Evolutionary conservation across 306 rosid genomes (phyloP), one percentile per base, ranked within the genome.

Genomic region (Vigna radiata): DNA sequence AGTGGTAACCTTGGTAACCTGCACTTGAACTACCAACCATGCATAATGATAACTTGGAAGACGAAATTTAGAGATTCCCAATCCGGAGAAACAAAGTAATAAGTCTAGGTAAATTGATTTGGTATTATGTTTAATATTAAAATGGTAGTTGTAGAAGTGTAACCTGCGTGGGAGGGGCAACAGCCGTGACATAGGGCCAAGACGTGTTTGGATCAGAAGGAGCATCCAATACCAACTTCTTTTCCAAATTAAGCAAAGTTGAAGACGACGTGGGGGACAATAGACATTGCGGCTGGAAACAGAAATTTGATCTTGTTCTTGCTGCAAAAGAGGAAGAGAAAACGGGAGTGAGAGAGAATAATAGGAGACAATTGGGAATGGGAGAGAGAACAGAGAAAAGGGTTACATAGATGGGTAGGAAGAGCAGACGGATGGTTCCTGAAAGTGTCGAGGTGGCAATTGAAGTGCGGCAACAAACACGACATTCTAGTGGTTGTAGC

Each of bases 401-500:
- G 39, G 50, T 10, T 15, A 16, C 55, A 23, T 12, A 12, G 46
- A 61, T 61, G 46, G 37, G 64, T 58, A 58, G 66, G 64, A 65
- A 70, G 63, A 55, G 61, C 27, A 59, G 75, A 53, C 29, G 70
- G 58, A 65, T 70, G 87, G 46, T 86, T 77, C 85, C 88, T 76
- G 85, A 91, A 88, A 60, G 89, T 72, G 73, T 87, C 90, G 0
- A 89, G 91, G 31, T 85, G 86, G 70, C 90, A 88, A 74, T 87
- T 92, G 84, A 92, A 88, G 76, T 88, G 96, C 0, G 97, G 93
- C 84, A 90, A 85, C 65, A 92, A 85, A 85, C 93, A 92, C 53
- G 95, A 91, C 97, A 91, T 91, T 77, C 80, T 79, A 75, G 55
- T 37, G 47, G 33, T 13, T 63, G 33, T 36, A 6, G 19, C 55